Evolutionary conservation across 78 protist species (phyloP), one percentile per base, ranked within the genome.

Genomic region (Dictyostelium firmibasis): DNA sequence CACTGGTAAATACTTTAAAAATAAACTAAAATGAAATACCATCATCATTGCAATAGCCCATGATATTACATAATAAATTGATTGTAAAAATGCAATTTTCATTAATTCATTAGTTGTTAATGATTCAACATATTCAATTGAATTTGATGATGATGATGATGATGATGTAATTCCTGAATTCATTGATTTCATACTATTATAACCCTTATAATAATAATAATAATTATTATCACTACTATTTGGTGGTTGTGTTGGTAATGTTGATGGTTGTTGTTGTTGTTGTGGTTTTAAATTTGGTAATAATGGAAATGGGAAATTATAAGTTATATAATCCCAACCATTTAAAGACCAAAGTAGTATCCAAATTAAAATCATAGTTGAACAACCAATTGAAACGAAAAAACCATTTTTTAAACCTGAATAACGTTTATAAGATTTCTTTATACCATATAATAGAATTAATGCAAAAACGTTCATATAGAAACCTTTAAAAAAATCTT

Each of bases 261-360:
- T 20, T 57, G 67, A 57, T 38, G 2, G 43, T 38, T 38, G 43
- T 38, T 2, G 67, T 1, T 57, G 16, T 38, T 38, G 43, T 38
- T 38, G 43, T 38, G 43, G 67, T 1, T 57, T 57, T 57, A 57
- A 20, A 57, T 57, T 23, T 57, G 79, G 53, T 36, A 47, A 4
- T 38, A 77, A 25, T 9, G 84, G 85, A 35, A 86, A 86, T 74
- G 92, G 92, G 84, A 86, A 86, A 38, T 86, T 86, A 41, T 50
- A 86, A 9, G 92, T 77, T 47, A 86, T 64, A 41, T 86, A 76
- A 16, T 50, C 31, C 92, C 92, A 86, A 18, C 69, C 64, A n/a
- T 77, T 23, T 11, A 86, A 27, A 27, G 50, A 5, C 60, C 25
- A 76, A 10, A 86, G 36, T n/a, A 77, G 0, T 4, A 33, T 36